These are phyloP conservation scores for Nothophaeocryptopus gaeumannii DNA, from an alignment of 2,329 filamentous ascomycete genomes.

Conservation along the genomic window DNA sequence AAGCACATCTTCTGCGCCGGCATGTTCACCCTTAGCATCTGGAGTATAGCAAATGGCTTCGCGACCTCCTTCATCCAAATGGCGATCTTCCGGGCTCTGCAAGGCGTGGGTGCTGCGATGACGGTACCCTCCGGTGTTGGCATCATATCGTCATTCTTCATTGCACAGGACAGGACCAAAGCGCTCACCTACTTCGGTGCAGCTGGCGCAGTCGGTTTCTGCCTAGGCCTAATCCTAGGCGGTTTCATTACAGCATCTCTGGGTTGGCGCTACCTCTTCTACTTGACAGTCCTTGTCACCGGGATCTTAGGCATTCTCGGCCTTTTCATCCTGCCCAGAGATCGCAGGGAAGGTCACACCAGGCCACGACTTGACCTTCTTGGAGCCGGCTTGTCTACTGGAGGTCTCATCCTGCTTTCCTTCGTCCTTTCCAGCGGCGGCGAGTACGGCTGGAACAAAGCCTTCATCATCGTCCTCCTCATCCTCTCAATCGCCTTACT, in stretches of 20 bases:
- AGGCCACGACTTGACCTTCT: slow-evolving; percentile 42
- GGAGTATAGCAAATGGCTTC: too few species aligned
- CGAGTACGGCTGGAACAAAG: slow-evolving; percentile 46
- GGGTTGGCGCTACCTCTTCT: slow-evolving; percentile 52
- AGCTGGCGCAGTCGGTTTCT: slow-evolving; percentile 46
- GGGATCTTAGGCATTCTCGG: slow-evolving; percentile 12
- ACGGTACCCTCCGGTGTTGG: slow-evolving; percentile 48
- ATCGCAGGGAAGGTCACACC: slow-evolving; percentile 34
- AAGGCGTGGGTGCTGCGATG: slow-evolving; percentile 48
- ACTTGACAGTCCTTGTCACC: slow-evolving; percentile 30
- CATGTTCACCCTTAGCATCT: slow-evolving; percentile 18
- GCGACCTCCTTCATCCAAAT: too few species aligned
- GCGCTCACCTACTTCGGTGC: slow-evolving; percentile 17
- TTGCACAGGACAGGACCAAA: slow-evolving; percentile 47
- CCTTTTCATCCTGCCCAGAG: slow-evolving; percentile 42
- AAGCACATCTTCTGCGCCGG: slow-evolving; percentile 41
- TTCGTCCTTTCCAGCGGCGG: slow-evolving; percentile 48
- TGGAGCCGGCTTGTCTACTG: slow-evolving; percentile 43
- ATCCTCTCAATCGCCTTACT: slow-evolving; percentile 41
- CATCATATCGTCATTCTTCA: slow-evolving; percentile 42
- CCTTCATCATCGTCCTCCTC: slow-evolving; percentile 46
- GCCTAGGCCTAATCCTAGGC: slow-evolving; percentile 50
- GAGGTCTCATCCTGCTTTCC: slow-evolving; percentile 44
- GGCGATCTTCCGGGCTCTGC: slow-evolving; percentile 42
- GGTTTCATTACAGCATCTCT: slow-evolving; percentile 49